phyloP scores from a whole-genome alignment of 2,329 filamentous ascomycete genomes.

The Aspergillus pseudoviridinutans region DNA sequence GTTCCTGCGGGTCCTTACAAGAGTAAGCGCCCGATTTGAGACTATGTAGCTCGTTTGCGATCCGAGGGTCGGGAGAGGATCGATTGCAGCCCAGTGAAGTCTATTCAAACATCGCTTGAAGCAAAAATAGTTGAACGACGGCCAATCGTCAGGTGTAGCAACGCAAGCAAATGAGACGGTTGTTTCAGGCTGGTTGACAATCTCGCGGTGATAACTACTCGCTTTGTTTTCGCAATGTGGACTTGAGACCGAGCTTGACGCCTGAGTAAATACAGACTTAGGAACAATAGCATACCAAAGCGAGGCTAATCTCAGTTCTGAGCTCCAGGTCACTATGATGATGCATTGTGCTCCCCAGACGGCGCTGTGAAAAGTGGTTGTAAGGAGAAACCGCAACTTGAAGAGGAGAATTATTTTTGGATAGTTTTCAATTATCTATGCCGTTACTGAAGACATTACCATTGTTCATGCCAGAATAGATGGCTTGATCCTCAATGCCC shows the following conservation, averaged over 20 bases:
- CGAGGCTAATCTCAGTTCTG: neutral
- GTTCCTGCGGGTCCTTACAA: neutral
- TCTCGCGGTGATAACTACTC: neutral
- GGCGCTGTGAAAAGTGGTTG: neutral
- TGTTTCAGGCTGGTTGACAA: neutral
- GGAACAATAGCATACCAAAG: neutral
- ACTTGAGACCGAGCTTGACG: neutral
- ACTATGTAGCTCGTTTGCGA: neutral
- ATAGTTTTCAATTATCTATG: neutral
- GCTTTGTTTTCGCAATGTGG: neutral
- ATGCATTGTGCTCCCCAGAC: too few species aligned
- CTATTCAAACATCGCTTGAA: neutral
- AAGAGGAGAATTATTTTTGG: neutral
- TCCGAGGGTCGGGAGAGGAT: neutral
- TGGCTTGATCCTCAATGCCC: neutral
- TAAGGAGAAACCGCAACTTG: neutral
- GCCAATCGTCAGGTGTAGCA: constrained; percentile 1
- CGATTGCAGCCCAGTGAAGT: neutral
- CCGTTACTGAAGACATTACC: neutral
- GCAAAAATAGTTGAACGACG: neutral
- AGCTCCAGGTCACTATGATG: too few species aligned
- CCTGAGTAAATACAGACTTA: neutral
- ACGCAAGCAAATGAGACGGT: neutral
- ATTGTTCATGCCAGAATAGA: neutral
- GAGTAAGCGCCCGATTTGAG: neutral